Conservation (phyloP, 1,139 yeast genomes). For the Insectozyma bohioensis region DNA sequence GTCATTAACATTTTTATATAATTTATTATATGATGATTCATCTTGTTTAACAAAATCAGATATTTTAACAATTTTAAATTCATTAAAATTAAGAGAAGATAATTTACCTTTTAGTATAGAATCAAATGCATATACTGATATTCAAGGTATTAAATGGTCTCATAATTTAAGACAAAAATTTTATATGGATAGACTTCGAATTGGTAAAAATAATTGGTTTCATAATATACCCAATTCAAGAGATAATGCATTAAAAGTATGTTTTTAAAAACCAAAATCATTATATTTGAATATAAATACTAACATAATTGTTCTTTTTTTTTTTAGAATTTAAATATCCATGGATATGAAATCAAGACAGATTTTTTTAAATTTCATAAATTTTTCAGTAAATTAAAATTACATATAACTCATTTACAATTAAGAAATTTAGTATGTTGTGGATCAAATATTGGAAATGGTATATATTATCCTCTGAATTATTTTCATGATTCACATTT, state of each 20-base stretch:
- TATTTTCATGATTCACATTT: slow-evolving; percentile 35
- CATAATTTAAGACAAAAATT: slow-evolving; percentile 31
- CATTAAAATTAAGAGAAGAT: slow-evolving; percentile 38
- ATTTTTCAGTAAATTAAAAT: no score
- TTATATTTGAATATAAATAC: no score
- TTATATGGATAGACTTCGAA: slow-evolving; percentile 31
- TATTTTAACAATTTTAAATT: slow-evolving; percentile 34
- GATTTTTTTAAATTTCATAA: no score
- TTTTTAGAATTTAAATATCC: no score
- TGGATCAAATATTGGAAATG: slow-evolving; percentile 33
- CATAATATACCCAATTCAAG: no score
- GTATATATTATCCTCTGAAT: slow-evolving; percentile 43
- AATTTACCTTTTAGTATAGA: slow-evolving; percentile 30
- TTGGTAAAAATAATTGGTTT: slow-evolving; percentile 37
- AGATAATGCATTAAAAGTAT: no score
- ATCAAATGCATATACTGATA: slow-evolving; percentile 18
- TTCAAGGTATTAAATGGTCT: slow-evolving; percentile 44
- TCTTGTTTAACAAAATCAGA: slow-evolving; percentile 37
- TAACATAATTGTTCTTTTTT: no score
- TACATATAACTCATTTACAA: slow-evolving; percentile 64
- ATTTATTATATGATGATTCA: slow-evolving; percentile 39
- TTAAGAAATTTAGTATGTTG: slow-evolving; percentile 53
- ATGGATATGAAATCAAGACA: no score
- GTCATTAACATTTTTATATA: slow-evolving; percentile 40
- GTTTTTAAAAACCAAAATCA: no score